Conservation (phyloP, 2,329 filamentous ascomycete species). For the Cytospora mali region DNA sequence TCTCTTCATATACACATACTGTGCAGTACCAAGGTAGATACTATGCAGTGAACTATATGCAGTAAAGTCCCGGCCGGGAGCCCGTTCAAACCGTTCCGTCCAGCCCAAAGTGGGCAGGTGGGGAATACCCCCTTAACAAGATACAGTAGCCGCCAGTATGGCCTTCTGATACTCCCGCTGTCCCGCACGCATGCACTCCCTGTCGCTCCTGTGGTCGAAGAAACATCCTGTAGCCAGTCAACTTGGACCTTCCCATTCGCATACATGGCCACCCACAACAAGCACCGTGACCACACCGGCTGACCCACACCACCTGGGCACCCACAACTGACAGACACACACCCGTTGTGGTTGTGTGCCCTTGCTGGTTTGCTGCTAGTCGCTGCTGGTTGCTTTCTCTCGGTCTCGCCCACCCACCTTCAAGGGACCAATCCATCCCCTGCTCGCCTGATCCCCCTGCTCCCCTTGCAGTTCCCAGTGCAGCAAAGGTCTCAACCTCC, state of each 20-base stretch:
- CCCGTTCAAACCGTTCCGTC: conserved; percentile 17
- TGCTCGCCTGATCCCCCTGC: conserved; percentile 1
- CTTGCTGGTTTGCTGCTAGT: not conserved
- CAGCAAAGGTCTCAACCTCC: conserved; percentile 7
- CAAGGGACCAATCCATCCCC: conserved; percentile 1
- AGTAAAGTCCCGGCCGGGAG: conserved; percentile 15
- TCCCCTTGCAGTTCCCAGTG: conserved; percentile 14
- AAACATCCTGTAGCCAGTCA: conserved; percentile 10
- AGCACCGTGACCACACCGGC: not conserved
- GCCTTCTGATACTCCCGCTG: conserved; percentile 15
- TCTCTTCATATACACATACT: not conserved
- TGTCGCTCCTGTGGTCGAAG: conserved; percentile 14
- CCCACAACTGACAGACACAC: not conserved
- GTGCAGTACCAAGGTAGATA: not conserved
- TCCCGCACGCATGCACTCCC: not conserved
- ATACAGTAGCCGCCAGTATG: conserved; percentile 21
- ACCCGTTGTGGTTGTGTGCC: conserved; percentile 1
- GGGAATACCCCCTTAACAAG: conserved; percentile 19
- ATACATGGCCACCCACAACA: not conserved
- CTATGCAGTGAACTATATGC: not conserved
- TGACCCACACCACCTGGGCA: not conserved
- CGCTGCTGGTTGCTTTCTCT: not conserved
- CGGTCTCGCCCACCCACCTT: not conserved
- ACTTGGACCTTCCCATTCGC: conserved; percentile 8
- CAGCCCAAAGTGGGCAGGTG: conserved; percentile 6